Evolutionary conservation across 768 basidiomycete genomes (phyloP).

Genomic region (Candolleomyces eurysporus): DNA sequence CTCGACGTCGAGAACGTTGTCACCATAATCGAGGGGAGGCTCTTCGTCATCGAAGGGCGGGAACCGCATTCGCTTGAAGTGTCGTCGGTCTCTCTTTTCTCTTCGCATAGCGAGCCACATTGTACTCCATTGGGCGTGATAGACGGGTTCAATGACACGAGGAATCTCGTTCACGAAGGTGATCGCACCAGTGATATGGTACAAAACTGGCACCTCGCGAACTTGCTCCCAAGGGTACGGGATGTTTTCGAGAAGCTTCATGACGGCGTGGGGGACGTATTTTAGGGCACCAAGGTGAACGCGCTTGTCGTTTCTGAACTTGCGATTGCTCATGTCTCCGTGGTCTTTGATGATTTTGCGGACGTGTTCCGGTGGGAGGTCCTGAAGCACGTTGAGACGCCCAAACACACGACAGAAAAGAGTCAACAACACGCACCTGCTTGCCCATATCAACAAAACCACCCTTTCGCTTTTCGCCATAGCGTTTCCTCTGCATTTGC

Average conservation of each 20-base stretch:
- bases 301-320: slow-evolving; percentile 98
- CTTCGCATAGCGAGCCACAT: slow-evolving; percentile 99
- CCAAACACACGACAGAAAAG: slow-evolving; percentile 11
- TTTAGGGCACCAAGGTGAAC: slow-evolving; percentile 97
- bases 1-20: slow-evolving; percentile 97
- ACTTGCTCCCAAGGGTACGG: slow-evolving; percentile 99
- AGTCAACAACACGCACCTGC: slow-evolving; percentile 54
- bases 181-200: slow-evolving; percentile 99
- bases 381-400: slow-evolving; percentile 44
- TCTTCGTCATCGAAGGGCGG: slow-evolving; percentile 99
- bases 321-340: slow-evolving; percentile 99
- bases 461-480: slow-evolving; percentile 87
- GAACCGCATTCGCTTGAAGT: slow-evolving; percentile 99
- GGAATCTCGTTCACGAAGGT: slow-evolving; percentile 99
- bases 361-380: slow-evolving; percentile 95
- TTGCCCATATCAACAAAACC: slow-evolving; percentile 92
- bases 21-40: slow-evolving; percentile 97
- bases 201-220: slow-evolving; percentile 96
- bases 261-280: slow-evolving; percentile 98
- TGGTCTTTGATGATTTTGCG: slow-evolving; percentile 99
- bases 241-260: slow-evolving; percentile 99
- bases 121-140: slow-evolving; percentile 98
- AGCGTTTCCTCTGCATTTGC: slow-evolving; percentile 89
- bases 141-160: slow-evolving; percentile 93
- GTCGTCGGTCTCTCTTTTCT: slow-evolving; percentile 96